These are phyloP conservation scores for Linnemannia exigua DNA, from an alignment of 192 early-diverging fungal species.

Conservation along the genomic window DNA sequence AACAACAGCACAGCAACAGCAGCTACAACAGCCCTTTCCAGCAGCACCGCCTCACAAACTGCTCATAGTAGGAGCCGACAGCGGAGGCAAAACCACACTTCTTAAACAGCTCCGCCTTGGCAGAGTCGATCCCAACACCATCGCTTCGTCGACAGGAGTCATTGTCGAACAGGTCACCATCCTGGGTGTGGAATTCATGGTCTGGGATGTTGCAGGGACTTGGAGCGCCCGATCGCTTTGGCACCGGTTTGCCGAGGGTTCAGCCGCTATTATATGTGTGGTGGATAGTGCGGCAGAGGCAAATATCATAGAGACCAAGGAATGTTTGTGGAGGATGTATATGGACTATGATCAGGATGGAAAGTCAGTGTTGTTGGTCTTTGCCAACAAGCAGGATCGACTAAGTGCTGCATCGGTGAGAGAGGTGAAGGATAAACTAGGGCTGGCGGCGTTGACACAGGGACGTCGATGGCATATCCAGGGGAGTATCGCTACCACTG, in stretches of 20 bases:
- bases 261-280: neutral
- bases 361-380: neutral
- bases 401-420: neutral
- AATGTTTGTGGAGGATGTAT: neutral
- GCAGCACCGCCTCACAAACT: neutral
- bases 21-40: neutral
- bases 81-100: neutral
- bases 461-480: neutral
- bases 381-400: neutral
- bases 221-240: neutral
- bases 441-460: neutral
- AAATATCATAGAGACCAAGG: neutral
- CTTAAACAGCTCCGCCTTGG: neutral
- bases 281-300: neutral
- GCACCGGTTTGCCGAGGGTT: neutral
- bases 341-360: neutral
- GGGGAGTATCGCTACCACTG: neutral
- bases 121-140: neutral
- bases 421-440: neutral
- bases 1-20: neutral
- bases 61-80: neutral
- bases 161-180: neutral
- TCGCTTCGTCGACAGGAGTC: neutral
- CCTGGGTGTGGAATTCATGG: neutral
- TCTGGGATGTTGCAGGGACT: neutral